These are phyloP conservation scores for Neobulgaria alba DNA, from an alignment of 2,329 filamentous ascomycete genomes.

Conservation along the genomic window DNA sequence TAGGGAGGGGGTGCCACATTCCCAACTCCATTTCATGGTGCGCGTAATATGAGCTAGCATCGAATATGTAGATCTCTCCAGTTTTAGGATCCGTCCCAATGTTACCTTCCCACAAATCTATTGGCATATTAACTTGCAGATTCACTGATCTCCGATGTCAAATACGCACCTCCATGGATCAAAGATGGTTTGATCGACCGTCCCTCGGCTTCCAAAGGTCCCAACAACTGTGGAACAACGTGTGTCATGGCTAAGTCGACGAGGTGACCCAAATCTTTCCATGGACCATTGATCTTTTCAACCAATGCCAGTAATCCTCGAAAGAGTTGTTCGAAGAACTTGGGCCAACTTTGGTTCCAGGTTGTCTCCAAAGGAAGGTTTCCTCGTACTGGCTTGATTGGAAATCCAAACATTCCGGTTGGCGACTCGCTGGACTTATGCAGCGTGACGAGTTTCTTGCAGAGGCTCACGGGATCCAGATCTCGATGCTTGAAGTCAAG, in stretches of 20 bases:
- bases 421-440: neutral
- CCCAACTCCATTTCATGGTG: constrained; percentile 17
- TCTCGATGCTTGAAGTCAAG: constrained; percentile 19
- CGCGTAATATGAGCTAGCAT: constrained; percentile 12
- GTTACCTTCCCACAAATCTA: no score
- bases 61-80: constrained; percentile 13
- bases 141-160: no score
- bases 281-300: neutral
- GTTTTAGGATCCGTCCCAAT: constrained; percentile 9
- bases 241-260: neutral
- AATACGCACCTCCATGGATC: neutral
- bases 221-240: neutral
- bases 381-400: neutral
- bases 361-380: neutral
- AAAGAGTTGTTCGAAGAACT: neutral
- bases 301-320: neutral
- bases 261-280: neutral
- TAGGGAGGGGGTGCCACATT: constrained; percentile 10
- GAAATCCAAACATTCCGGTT: neutral
- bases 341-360: neutral
- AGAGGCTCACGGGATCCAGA: constrained; percentile 18
- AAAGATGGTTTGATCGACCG: neutral
- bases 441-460: neutral
- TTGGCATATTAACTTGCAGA: no score
- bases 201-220: neutral